Evolutionary conservation across 768 basidiomycete species (phyloP).

Genomic region (Agrocybe chaxingu): DNA sequence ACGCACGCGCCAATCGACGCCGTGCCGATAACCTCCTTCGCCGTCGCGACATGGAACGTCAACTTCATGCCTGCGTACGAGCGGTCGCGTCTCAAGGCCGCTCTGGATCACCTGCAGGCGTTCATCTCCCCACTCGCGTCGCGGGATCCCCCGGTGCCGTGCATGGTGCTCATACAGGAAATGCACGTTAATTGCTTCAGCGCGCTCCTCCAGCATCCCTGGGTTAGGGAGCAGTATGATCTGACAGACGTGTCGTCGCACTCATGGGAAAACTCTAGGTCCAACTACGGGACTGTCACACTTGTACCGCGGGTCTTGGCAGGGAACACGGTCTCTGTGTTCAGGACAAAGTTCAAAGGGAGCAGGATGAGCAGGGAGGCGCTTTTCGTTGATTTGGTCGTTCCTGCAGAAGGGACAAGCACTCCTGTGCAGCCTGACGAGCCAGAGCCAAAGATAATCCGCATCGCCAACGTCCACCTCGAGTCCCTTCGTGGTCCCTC

Average conservation of each 20-base stretch:
- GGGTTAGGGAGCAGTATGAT: slow-evolving; percentile 7
- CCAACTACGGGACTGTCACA: slow-evolving; percentile 10
- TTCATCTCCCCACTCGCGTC: not conserved
- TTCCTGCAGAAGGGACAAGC: not conserved
- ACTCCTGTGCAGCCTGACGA: not conserved
- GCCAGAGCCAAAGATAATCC: not conserved
- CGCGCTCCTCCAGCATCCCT: slow-evolving; percentile 7
- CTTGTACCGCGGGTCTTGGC: slow-evolving; percentile 2
- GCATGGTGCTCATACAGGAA: slow-evolving; percentile 15
- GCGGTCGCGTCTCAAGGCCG: slow-evolving; percentile 5
- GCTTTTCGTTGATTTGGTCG: slow-evolving; percentile 7
- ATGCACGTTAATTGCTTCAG: not conserved
- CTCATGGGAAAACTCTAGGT: slow-evolving; percentile 3
- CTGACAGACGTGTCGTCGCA: slow-evolving; percentile 6
- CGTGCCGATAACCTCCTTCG: not conserved
- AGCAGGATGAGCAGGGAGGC: slow-evolving; percentile 13
- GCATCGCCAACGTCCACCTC: slow-evolving; percentile 14
- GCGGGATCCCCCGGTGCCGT: not conserved
- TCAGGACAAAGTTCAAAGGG: slow-evolving; percentile 8
- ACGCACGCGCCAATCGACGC: not conserved
- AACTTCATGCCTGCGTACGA: slow-evolving; percentile 7
- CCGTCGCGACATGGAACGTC: slow-evolving; percentile 14
- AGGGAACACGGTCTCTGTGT: slow-evolving; percentile 1
- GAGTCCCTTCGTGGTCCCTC: slow-evolving; percentile 12
- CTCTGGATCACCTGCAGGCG: slow-evolving; percentile 6